Evolutionary conservation across 257 asterid genomes (phyloP).

Genomic region (Jaltomata sinuosa): DNA sequence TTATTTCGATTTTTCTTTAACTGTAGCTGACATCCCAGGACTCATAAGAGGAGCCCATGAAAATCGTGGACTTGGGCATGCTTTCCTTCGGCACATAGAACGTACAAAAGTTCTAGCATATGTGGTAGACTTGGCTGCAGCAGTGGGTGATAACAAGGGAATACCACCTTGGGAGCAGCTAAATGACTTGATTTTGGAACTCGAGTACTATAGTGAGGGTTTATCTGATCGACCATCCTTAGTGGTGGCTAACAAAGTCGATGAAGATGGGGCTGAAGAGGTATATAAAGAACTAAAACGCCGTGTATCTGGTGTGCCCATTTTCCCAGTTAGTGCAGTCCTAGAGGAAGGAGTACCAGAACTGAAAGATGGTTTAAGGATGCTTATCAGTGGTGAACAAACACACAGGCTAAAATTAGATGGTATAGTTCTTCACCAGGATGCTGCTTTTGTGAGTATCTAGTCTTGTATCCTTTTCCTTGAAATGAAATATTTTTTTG

Average conservation of each 20-base stretch:
- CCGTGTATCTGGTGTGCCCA: slow-evolving; percentile 50
- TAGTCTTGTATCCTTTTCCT: not conserved
- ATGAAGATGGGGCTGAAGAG: slow-evolving; percentile 69
- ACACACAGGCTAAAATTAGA: slow-evolving; percentile 28
- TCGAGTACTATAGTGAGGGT: slow-evolving; percentile 63
- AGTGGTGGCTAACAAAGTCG: slow-evolving; percentile 82
- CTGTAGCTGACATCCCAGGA: slow-evolving; percentile 91
- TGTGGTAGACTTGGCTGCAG: slow-evolving; percentile 72
- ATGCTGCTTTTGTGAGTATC: not conserved
- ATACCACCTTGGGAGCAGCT: slow-evolving; percentile 86
- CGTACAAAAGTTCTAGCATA: slow-evolving; percentile 82
- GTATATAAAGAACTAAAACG: slow-evolving; percentile 53
- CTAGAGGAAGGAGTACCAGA: slow-evolving; percentile 72
- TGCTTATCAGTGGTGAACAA: slow-evolving; percentile 56
- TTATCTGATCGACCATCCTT: slow-evolving; percentile 58
- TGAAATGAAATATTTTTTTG: not conserved
- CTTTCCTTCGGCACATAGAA: slow-evolving; percentile 82
- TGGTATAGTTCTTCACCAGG: slow-evolving; percentile 29
- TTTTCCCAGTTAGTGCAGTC: slow-evolving; percentile 89
- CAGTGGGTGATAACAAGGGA: slow-evolving; percentile 54
- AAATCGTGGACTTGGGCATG: slow-evolving; percentile 90
- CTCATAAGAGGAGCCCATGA: slow-evolving; percentile 86
- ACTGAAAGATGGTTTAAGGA: slow-evolving; percentile 60
- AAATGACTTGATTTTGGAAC: slow-evolving; percentile 60
- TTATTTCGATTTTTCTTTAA: slow-evolving; percentile 61